Percentiles rank a stretch among this genome's conserved stretches.
phyloP scores from a whole-genome alignment of 1,284 basidiomycete genomes.

The Tetrapyrgos nigripes region DNA sequence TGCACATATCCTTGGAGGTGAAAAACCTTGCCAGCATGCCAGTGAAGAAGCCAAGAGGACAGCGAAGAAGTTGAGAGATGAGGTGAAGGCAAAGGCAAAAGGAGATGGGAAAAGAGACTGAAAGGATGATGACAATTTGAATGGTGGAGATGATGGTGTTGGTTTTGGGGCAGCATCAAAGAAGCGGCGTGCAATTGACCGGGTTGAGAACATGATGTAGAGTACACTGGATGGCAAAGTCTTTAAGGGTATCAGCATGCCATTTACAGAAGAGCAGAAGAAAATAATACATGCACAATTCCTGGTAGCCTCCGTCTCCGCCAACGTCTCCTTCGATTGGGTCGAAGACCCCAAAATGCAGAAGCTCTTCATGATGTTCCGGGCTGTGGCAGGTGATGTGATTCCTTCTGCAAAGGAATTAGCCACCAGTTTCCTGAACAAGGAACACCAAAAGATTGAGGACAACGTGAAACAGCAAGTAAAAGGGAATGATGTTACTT shows the following conservation, averaged over 20 bases:
- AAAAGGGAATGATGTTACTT: slow-evolving; percentile 6
- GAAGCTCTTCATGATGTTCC: slow-evolving; percentile 20
- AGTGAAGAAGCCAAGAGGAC: background rate
- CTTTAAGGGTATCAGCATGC: slow-evolving; percentile 6
- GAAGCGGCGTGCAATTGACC: background rate
- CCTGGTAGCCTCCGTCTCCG: slow-evolving; percentile 14
- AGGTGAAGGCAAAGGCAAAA: background rate
- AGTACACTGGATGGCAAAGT: background rate
- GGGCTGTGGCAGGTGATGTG: slow-evolving; percentile 3
- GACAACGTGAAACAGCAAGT: slow-evolving; percentile 5
- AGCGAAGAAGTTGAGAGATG: background rate
- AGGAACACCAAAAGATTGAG: background rate
- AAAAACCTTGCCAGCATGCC: slow-evolving; percentile 4
- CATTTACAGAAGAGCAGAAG: slow-evolving; percentile 4
- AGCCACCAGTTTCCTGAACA: slow-evolving; percentile 11
- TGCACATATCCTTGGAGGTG: slow-evolving; percentile 12
- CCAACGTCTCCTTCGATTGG: background rate
- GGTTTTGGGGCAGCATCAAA: no score
- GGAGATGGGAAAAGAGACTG: background rate
- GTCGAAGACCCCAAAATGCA: slow-evolving; percentile 19
- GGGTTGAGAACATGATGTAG: slow-evolving; percentile 6
- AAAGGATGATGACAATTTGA: background rate
- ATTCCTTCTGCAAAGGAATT: slow-evolving; percentile 15
- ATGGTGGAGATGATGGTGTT: no score
- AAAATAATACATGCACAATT: slow-evolving; percentile 13